phyloP scores from a whole-genome alignment of 345 rosid genomes.

The Pugionium dolabratum region DNA sequence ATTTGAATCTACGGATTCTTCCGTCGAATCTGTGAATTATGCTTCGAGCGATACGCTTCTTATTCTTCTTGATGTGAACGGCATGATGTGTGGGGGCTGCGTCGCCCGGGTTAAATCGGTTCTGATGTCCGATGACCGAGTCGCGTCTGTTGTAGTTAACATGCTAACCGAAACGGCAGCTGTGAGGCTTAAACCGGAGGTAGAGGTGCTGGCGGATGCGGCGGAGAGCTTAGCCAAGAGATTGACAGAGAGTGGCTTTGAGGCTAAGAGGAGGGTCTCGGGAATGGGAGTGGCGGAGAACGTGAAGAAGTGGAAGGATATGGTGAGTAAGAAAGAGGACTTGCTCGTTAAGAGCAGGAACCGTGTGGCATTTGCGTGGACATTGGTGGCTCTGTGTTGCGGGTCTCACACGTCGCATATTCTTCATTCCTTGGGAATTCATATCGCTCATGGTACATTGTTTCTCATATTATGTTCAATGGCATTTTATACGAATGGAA shows the following conservation, averaged over 20 bases:
- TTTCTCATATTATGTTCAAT: not conserved
- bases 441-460: constrained; percentile 69
- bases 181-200: constrained; percentile 54
- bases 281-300: constrained; percentile 75
- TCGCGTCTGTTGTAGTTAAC: constrained; percentile 84
- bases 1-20: constrained; percentile 29
- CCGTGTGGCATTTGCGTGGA: constrained; percentile 94
- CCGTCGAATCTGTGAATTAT: constrained; percentile 22
- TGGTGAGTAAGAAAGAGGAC: constrained; percentile 79
- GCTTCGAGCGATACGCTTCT: constrained; percentile 41
- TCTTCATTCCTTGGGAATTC: constrained; percentile 83
- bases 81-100: constrained; percentile 97
- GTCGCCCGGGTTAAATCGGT: constrained; percentile 80
- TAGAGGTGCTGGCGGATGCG: constrained; percentile 38
- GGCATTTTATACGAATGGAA: not conserved
- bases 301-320: constrained; percentile 78
- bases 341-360: constrained; percentile 68
- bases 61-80: constrained; percentile 69
- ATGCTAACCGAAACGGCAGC: constrained; percentile 89
- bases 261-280: constrained; percentile 69
- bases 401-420: constrained; percentile 90
- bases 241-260: constrained; percentile 81
- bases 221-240: constrained; percentile 69
- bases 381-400: constrained; percentile 88
- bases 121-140: constrained; percentile 69